Base-by-base conservation (phyloP, 768 basidiomycete genomes). In the Leccinum aurantiacum region DNA sequence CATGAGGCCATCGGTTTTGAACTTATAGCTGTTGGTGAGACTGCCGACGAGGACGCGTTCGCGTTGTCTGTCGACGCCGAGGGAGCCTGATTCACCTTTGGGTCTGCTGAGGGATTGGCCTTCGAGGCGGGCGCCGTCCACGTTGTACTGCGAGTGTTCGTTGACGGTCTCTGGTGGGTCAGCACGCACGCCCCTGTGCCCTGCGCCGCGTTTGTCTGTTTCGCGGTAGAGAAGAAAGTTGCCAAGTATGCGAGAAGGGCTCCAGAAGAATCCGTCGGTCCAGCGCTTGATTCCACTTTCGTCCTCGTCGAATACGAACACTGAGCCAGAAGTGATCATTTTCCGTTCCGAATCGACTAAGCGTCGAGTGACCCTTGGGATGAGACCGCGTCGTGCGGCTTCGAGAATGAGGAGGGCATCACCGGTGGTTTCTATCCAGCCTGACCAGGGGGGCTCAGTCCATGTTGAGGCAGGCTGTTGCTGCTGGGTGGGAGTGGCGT, bases 231-330 rank as follows among this genome's bases (percentile, higher is more conserved):
- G 86, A 68, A 98, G 79, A 71, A 97, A 98, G 74, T 98, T 98
- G 67, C 93, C 93, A 60, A 97, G 78, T 27, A 97, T 97, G 59
- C 95, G 81, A 64, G 88, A 90, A 0, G 95, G 95, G 65, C 89
- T 91, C 95, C 95, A 97, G 71, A 90, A 90, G 71, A 91, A 88
- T n/a, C 95, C 94, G 76, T 98, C 95, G 2, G 95, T 98, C 92
- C 95, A 97, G 48, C 95, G 84, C 78, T 95, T 96, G 78, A 98
- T 98, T 27, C 95, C 94, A 69, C 91, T 93, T 76, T 96, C 94
- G 68, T 93, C 90, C 78, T 97, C 95, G 74, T 98, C 93, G 70
- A 97, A 98, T 64, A 97, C 95, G 68, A 98, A 98, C 11, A 98
- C 93, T 7, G 90, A 91, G 58, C 95, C 95, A 6, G 89, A 91